phyloP scores from a whole-genome alignment of 2,329 filamentous ascomycete species.

The Aspergillus proliferans region DNA sequence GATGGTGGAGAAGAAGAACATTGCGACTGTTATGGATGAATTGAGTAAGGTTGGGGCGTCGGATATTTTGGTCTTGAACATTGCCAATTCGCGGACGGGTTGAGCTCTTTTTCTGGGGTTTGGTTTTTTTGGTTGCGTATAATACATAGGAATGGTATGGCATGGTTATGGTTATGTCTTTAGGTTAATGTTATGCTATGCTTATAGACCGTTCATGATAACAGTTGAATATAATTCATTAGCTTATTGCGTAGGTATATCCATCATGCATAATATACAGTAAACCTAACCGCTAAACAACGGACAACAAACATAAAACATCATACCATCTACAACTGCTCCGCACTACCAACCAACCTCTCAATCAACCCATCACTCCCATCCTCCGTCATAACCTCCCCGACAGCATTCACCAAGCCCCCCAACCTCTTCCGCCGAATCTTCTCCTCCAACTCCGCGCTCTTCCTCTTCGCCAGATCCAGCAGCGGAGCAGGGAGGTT shows the following conservation, averaged over 20 bases:
- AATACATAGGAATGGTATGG: not conserved
- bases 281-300: no score
- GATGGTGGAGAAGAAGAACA: conserved; percentile 86
- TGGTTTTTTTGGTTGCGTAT: not conserved
- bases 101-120: conserved; percentile 8
- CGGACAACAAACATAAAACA: not conserved
- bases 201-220: no score
- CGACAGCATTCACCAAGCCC: conserved; percentile 25
- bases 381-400: conserved; percentile 17
- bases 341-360: conserved; percentile 25
- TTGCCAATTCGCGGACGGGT: conserved; percentile 67
- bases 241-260: no score
- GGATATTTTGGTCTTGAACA: conserved; percentile 78
- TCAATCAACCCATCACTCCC: conserved; percentile 17
- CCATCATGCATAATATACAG: no score
- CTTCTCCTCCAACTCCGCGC: conserved; percentile 69
- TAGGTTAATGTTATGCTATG: not conserved
- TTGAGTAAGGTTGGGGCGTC: conserved; percentile 68
- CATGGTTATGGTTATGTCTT: not conserved
- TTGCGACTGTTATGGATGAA: conserved; percentile 82
- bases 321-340: conserved; percentile 22
- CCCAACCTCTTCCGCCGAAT: conserved; percentile 58
- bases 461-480: conserved; percentile 73
- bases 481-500: conserved; percentile 71
- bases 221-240: no score